phyloP scores from a whole-genome alignment of 176 grass and related monocot species.

The maize (Zea mays) region DNA sequence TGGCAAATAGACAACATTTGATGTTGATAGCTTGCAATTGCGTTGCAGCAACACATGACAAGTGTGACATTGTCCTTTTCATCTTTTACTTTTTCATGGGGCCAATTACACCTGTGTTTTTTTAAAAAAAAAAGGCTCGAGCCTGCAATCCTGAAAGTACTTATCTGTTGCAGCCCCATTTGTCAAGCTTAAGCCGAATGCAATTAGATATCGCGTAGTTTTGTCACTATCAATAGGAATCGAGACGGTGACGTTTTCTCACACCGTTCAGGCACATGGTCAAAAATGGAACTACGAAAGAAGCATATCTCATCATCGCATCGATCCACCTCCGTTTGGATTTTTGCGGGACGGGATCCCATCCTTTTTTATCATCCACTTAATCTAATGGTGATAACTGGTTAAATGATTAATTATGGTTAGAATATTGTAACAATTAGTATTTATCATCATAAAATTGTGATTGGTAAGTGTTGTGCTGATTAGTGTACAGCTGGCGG shows the following conservation, averaged over 20 bases:
- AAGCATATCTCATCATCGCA: not conserved
- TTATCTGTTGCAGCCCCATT: not conserved
- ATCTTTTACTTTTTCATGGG: slow-evolving; percentile 24
- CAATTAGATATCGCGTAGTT: not conserved
- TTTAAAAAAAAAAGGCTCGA: slow-evolving; percentile 1
- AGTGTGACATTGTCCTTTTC: slow-evolving; percentile 28
- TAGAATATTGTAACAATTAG: not conserved
- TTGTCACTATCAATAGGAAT: slow-evolving; percentile 17
- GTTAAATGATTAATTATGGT: not conserved
- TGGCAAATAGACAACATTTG: slow-evolving; percentile 37
- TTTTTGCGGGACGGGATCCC: not conserved
- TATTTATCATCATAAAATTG: not conserved
- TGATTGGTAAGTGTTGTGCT: not conserved
- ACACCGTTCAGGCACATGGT: not conserved
- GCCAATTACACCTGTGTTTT: slow-evolving; percentile 24
- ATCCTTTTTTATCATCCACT: not conserved
- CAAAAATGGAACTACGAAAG: not conserved
- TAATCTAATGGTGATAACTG: not conserved
- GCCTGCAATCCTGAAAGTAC: slow-evolving; percentile 20
- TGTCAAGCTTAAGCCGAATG: not conserved
- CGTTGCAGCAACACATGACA: slow-evolving; percentile 4
- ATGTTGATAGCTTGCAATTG: slow-evolving; percentile 28
- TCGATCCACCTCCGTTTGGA: not conserved
- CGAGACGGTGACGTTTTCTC: not conserved
- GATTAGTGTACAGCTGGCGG: not conserved